Evolutionary conservation across 2,329 filamentous ascomycete genomes (phyloP).

Genomic region (Alternaria sp.): DNA sequence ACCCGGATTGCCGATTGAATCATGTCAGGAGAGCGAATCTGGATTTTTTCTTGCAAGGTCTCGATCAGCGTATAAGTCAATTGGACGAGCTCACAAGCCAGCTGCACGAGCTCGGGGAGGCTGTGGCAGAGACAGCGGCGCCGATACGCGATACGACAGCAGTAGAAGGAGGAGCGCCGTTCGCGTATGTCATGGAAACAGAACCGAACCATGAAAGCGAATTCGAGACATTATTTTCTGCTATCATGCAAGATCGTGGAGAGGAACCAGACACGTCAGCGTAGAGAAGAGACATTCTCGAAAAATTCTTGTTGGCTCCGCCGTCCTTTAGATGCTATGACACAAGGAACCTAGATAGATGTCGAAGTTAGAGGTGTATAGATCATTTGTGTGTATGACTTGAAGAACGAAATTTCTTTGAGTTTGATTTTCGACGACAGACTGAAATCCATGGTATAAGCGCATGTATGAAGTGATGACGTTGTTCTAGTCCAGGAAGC

Average conservation of each 20-base stretch:
- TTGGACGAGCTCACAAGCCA: not conserved
- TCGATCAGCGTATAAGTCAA: not conserved
- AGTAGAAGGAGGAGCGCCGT: not conserved
- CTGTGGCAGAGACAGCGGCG: no score
- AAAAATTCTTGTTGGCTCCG: accelerated
- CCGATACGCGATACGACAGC: not conserved
- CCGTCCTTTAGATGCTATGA: not conserved
- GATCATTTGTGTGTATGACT: not conserved
- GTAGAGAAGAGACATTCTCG: not conserved
- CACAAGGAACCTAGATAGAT: not conserved
- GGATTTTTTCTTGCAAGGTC: not conserved
- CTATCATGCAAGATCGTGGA: not conserved
- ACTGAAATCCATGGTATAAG: not conserved
- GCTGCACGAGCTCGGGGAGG: not conserved
- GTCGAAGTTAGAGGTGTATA: not conserved
- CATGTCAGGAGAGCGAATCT: not conserved
- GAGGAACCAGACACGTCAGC: not conserved
- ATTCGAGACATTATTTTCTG: not conserved
- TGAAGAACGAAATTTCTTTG: not conserved
- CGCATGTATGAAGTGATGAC: no score
- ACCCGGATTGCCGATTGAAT: not conserved
- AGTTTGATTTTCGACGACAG: not conserved
- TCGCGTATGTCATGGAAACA: not conserved
- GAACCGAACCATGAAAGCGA: not conserved
- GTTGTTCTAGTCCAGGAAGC: not conserved